Evolutionary conservation across 192 early-diverging fungal species (phyloP), one percentile per base, ranked within the genome.

Genomic region (Phycomyces blakesleeanus): DNA sequence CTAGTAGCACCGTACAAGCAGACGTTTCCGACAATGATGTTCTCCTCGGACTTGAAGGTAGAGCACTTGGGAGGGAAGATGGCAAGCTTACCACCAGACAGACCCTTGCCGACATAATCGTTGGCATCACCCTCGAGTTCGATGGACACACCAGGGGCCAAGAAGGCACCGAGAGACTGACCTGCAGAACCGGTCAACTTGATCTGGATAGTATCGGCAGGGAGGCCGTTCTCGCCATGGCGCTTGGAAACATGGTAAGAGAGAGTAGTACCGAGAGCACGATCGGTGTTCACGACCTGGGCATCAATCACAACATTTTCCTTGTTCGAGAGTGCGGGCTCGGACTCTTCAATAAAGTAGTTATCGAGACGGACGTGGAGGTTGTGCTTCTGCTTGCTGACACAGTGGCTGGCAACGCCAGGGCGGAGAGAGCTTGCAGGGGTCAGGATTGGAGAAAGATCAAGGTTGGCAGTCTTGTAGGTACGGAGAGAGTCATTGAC

Each of bases 71-170:
- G 95, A 64, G 95, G 95, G 76, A 89, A 98, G 34, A 97, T 82
- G 5, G 91, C 83, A 20, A 98, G 73, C 64, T 82, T 82, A 51
- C 97, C 97, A 68, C 97, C 97, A 6, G 93, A 96, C 42, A 98
- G 82, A 59, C 97, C 97, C 81, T 98, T 98, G 60, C 97, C 97
- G 37, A 98, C 97, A 63, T 98, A 98, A 81, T 97, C 97, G 82
- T 98, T 98, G 5, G 95, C 87, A 67, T 98, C 97, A 66, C 97
- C 97, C 74, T 98, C 95, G 42, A 98, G 79, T 53, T 95, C 92
- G 41, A 98, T 81, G 22, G 86, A 85, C 42, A 97, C 82, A 69
- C 97, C 97, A 1, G 85, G 78, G 15, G 93, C 91, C 52, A 98
- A 78, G 82, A 96, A 98, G 21, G 94, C 95, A 61, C 93, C 97